Evolutionary conservation across 139 green algal species (phyloP), one percentile per base, ranked within the genome.

Genomic region (Picochlorum costavermella): DNA sequence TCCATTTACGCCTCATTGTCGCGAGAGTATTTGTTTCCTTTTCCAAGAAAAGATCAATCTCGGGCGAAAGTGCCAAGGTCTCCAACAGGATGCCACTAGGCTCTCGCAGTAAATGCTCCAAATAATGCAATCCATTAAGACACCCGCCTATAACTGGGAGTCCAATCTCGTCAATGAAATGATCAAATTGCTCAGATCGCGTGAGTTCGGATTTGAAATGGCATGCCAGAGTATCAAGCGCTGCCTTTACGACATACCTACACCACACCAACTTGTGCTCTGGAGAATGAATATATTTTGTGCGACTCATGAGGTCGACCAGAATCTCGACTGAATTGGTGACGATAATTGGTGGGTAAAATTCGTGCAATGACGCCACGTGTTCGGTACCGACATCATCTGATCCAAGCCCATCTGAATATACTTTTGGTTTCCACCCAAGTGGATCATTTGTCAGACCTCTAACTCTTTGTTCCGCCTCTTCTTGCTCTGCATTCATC

Each of bases 51-150:
- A 16, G 48, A 20, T 31, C 33, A 25, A 53, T 17, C 0, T 28
- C 28, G n/a, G 31, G 31, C 6, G 64, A 61, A 31, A 56, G 37
- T 12, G 63, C 44, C 62, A 56, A 56, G 17, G 37, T 46, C 1
- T 71, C 64, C 40, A 79, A 67, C 57, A 73, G 55, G 30, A 68
- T 37, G 31, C 70, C 56, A 59, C 67, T 50, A 0, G 71, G 68
- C 48, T 78, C 71, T 13, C 57, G 48, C 36, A 85, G 56, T 46
- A 62, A 55, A 51, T 85, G 64, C 73, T 79, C 73, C 8, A 85
- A 31, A 56, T 68, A 71, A 59, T 81, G 79, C 2, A 73, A 64
- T 1, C 68, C 67, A 56, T 67, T 75, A 26, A 77, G 53, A 28
- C 67, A 69, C 4, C 64, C 70, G 2, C 58, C 65, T n/a, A 84